A percentile compares a stretch with the other conserved stretches of the same genome.
phyloP scores from a whole-genome alignment of 495 filamentous ascomycete genomes.

The Parathielavia hyrcaniae region DNA sequence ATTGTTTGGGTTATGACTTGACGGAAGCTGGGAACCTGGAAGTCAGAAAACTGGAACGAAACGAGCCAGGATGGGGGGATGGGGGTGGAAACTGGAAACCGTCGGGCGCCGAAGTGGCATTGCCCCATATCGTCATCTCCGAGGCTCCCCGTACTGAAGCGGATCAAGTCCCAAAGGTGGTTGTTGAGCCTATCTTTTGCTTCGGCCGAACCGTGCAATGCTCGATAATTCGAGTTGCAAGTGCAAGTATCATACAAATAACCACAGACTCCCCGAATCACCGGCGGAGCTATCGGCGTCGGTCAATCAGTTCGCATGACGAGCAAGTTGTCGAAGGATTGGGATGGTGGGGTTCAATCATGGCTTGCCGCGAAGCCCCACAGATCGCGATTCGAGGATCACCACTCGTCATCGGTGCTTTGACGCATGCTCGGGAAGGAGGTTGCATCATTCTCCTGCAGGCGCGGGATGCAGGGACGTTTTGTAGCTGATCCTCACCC shows the following conservation, averaged over 20 bases:
- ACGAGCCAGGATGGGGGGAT: neutral
- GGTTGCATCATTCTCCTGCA: no score
- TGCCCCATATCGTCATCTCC: conserved; percentile 1
- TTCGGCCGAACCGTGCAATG: neutral
- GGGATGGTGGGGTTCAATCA: conserved; percentile 9
- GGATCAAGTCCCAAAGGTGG: neutral
- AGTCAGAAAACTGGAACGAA: neutral
- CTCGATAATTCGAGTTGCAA: neutral
- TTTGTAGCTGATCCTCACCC: neutral
- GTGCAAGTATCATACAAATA: neutral
- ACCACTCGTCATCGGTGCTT: neutral
- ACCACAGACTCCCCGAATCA: neutral
- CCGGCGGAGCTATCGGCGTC: conserved; percentile 6
- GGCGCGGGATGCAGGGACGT: neutral
- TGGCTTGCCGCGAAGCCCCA: neutral
- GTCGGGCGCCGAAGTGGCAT: neutral
- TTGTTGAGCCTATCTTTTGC: neutral
- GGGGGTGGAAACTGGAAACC: no score
- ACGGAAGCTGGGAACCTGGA: neutral
- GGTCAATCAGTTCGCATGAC: neutral
- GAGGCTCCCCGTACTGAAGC: neutral
- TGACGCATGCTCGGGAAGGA: neutral
- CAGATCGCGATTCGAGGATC: neutral
- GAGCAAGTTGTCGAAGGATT: conserved; percentile 10
- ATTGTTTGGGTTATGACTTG: neutral